Conservation (phyloP, 345 rosid genomes). For the Eucalyptus albens region DNA sequence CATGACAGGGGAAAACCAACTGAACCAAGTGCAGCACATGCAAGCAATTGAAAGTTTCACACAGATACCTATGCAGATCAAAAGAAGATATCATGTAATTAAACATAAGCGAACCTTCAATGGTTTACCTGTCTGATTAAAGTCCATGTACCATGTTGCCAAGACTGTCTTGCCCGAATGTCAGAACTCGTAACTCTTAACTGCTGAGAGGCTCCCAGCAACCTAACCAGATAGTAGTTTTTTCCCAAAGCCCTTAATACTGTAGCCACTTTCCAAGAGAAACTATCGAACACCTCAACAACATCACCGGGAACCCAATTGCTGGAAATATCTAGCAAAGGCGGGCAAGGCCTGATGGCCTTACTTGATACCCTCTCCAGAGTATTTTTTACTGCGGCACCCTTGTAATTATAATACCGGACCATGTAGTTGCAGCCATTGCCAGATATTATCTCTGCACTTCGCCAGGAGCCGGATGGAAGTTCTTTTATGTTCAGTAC, state of each 20-base stretch:
- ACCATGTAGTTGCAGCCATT: conserved; percentile 55
- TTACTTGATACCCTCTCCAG: conserved; percentile 36
- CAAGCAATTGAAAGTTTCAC: not conserved
- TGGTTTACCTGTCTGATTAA: conserved; percentile 45
- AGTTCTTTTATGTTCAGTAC: conserved; percentile 42
- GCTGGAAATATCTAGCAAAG: conserved; percentile 6
- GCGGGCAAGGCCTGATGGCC: conserved; percentile 61
- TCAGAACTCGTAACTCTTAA: conserved; percentile 28
- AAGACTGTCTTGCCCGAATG: conserved; percentile 57
- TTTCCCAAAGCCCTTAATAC: conserved; percentile 34
- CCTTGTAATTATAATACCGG: conserved; percentile 16
- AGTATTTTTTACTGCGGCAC: not conserved
- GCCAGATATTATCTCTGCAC: conserved; percentile 57
- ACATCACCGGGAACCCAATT: conserved; percentile 64
- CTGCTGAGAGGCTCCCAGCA: conserved; percentile 52
- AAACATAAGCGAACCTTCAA: not conserved
- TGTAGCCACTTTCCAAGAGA: conserved; percentile 76
- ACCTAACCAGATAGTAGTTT: conserved; percentile 37
- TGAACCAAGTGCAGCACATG: not conserved
- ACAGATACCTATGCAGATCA: not conserved
- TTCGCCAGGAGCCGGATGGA: conserved; percentile 65
- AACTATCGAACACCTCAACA: conserved; percentile 49
- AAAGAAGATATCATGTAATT: not conserved
- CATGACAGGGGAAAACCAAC: not conserved
- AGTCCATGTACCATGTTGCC: conserved; percentile 57